Evolutionary conservation across 306 rosid genomes (phyloP).

Genomic region (Cajanus cajan): DNA sequence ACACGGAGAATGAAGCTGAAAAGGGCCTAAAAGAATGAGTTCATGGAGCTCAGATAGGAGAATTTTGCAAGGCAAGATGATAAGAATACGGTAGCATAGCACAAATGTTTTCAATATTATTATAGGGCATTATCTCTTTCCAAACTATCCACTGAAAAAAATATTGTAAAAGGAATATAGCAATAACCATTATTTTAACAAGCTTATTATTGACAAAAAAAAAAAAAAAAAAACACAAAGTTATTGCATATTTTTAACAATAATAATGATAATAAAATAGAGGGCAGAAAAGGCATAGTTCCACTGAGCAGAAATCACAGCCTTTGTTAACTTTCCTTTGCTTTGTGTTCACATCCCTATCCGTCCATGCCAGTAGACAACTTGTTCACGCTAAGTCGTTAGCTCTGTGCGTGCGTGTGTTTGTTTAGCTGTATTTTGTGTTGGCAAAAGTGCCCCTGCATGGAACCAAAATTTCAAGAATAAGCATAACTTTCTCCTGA

Average conservation of each 20-base stretch:
- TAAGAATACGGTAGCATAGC: slow-evolving; percentile 42
- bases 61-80: slow-evolving; percentile 32
- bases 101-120: slow-evolving; percentile 32
- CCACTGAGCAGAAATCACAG: slow-evolving; percentile 61
- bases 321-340: slow-evolving; percentile 44
- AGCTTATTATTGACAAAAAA: slow-evolving; percentile 1
- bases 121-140: slow-evolving; percentile 60
- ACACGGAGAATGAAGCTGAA: slow-evolving; percentile 30
- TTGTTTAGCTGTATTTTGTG: slow-evolving; percentile 39
- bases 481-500: background rate
- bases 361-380: slow-evolving; percentile 59
- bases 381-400: slow-evolving; percentile 76
- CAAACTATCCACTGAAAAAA: slow-evolving; percentile 51
- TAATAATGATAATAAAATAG: slow-evolving; percentile 15
- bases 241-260: background rate
- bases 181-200: slow-evolving; percentile 27
- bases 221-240: background rate
- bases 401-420: slow-evolving; percentile 39
- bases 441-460: slow-evolving; percentile 55
- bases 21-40: slow-evolving; percentile 14
- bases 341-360: slow-evolving; percentile 64
- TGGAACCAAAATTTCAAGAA: slow-evolving; percentile 33
- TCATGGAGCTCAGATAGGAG: slow-evolving; percentile 42
- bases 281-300: slow-evolving; percentile 54
- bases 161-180: background rate